Base-by-base conservation (phyloP, 202 grass and related monocot genomes). In the Dendrocalamus latiflorus region DNA sequence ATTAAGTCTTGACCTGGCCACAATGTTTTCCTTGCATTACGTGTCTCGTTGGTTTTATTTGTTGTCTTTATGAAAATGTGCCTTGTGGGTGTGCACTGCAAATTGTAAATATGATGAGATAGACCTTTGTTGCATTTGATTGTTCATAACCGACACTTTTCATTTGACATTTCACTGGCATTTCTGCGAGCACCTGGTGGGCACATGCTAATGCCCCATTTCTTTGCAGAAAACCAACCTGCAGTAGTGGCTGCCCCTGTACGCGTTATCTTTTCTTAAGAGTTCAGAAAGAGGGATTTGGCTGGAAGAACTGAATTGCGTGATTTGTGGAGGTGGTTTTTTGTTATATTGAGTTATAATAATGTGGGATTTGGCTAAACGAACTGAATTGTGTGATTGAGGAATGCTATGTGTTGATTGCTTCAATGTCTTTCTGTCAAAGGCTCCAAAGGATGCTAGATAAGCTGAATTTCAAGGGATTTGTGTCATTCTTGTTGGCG, bases 361-460 rank as follows among this genome's bases (percentile, higher is more conserved):
- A 50, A 10, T 3, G 3, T 45, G 24, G 25, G 49, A 34, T 67
- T 60, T 9, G 57, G n/a, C 30, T 50, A 62, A 60, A 44, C 22
- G 7, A 34, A 51, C 42, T 34, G 49, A 67, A 26, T 20, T 55
- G 48, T 70, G 75, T 16, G 9, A 24, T 65, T 57, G 47, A 54
- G 75, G 28, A n/a, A 36, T 45, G 22, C 34, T 24, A 34, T 56
- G 6, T 80, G 22, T 57, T 30, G 36, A 68, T 69, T 59, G 36
- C 26, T 16, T 44, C 0, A 28, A 67, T 24, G 45, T 86, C 38
- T 18, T 49, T 81, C 59, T 50, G 36, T 65, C 86, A 97, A 88
- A 97, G 90, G 77, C 78, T 97, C 18, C 74, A 93, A 72, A 84
- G 90, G 83, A 97, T 97, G 92, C 42, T 97, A n/a, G 94, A 94